Conservation (phyloP, 192 early-diverging fungal species). For the Cladochytrium replicatum region DNA sequence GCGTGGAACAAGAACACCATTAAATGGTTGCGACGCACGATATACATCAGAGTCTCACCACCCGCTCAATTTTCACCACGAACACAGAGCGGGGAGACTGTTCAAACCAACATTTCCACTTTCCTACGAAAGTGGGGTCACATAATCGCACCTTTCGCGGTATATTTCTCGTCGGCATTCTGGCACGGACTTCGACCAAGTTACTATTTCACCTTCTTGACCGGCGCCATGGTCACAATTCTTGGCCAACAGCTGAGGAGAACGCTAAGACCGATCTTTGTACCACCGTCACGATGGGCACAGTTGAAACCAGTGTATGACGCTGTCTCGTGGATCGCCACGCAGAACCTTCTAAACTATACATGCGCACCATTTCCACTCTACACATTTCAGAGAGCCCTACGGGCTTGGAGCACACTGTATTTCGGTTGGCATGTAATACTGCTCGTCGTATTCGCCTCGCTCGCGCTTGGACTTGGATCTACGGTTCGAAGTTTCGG, state of each 20-base stretch:
- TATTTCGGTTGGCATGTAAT: too few species aligned
- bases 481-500: too few species aligned
- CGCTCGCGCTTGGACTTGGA: too few species aligned
- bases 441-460: too few species aligned
- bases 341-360: conserved; percentile 23
- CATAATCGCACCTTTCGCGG: conserved; percentile 59
- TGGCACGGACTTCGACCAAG: conserved; percentile 92
- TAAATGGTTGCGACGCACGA: background rate
- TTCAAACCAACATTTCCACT: too few species aligned
- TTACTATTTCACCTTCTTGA: conserved; percentile 26
- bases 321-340: conserved; percentile 13
- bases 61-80: too few species aligned
- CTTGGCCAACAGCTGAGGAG: conserved; percentile 10
- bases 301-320: conserved; percentile 21
- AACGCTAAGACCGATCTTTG: conserved; percentile 13
- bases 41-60: background rate
- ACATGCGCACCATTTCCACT: conserved; percentile 30
- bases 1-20: conserved; percentile 2
- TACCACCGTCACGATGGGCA: conserved; percentile 1
- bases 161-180: conserved; percentile 75
- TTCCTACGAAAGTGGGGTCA: too few species aligned
- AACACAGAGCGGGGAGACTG: too few species aligned
- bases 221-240: conserved; percentile 11
- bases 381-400: too few species aligned
- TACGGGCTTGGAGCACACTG: too few species aligned